Conservation (phyloP, 176 grass and related monocot species). For the Dactylis glomerata region DNA sequence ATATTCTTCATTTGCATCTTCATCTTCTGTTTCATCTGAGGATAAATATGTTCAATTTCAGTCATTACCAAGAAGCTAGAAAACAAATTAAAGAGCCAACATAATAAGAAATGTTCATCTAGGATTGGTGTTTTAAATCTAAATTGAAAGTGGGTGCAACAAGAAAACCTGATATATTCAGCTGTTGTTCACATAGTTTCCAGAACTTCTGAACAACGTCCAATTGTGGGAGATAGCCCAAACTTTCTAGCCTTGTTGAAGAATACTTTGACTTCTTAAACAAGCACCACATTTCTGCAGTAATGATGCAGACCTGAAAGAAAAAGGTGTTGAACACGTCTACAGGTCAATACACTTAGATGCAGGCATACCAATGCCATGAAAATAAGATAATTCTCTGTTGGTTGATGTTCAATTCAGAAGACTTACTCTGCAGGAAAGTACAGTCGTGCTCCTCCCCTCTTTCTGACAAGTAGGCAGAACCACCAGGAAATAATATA, state of each 20-base stretch:
- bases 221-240: conserved; percentile 75
- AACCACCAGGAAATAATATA: conserved; percentile 67
- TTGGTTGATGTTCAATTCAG: background rate
- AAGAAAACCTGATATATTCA: conserved; percentile 77
- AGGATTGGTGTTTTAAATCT: background rate
- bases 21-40: conserved; percentile 98
- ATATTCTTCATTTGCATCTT: conserved; percentile 94
- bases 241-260: conserved; percentile 71
- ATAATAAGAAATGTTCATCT: conserved; percentile 17
- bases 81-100: background rate
- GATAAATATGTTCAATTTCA: conserved; percentile 25
- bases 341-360: background rate
- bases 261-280: conserved; percentile 90
- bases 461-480: conserved; percentile 71
- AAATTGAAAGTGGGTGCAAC: background rate
- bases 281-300: conserved; percentile 91
- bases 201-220: conserved; percentile 84
- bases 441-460: conserved; percentile 66
- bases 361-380: background rate
- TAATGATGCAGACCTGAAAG: conserved; percentile 79
- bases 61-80: conserved; percentile 14
- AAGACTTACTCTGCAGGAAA: conserved; percentile 86
- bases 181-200: conserved; percentile 82
- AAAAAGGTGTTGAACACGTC: conserved; percentile 12
- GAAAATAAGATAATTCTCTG: background rate